A percentile compares a stretch with the other conserved stretches of the same genome.
Conservation (phyloP, 129 eudicot genomes). For the Dittrichia graveolens region DNA sequence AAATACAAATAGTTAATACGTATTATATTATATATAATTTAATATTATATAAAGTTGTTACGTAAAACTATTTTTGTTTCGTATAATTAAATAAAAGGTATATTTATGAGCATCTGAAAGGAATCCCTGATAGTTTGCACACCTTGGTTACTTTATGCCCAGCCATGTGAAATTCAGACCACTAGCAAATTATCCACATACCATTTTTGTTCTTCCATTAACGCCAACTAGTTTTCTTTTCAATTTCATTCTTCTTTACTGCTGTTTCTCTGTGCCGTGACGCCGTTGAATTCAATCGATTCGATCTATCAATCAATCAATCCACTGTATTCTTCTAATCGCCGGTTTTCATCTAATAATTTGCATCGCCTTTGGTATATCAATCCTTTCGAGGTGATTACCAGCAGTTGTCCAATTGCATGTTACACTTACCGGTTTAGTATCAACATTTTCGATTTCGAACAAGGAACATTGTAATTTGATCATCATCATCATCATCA, state of each 20-base stretch:
- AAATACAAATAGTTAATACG: too few relatives aligned
- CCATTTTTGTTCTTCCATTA: background rate
- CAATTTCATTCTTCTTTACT: background rate
- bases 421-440: constrained; percentile 16
- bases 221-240: background rate
- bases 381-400: background rate
- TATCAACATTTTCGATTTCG: background rate
- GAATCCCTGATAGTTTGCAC: background rate
- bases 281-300: background rate
- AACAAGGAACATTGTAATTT: background rate
- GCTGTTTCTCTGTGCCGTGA: constrained; percentile 7
- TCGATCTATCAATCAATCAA: constrained; percentile 7
- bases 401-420: background rate
- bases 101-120: background rate
- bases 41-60: too few relatives aligned
- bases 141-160: background rate
- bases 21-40: too few relatives aligned
- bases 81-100: too few relatives aligned
- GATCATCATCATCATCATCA: background rate
- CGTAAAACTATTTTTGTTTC: too few relatives aligned
- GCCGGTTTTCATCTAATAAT: background rate
- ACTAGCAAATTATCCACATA: constrained; percentile 31
- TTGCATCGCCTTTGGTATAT: background rate
- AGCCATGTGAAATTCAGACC: constrained; percentile 15
- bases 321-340: background rate